Conservation (phyloP, 2,329 filamentous ascomycete genomes). For the Aspergillus pseudotamarii region DNA sequence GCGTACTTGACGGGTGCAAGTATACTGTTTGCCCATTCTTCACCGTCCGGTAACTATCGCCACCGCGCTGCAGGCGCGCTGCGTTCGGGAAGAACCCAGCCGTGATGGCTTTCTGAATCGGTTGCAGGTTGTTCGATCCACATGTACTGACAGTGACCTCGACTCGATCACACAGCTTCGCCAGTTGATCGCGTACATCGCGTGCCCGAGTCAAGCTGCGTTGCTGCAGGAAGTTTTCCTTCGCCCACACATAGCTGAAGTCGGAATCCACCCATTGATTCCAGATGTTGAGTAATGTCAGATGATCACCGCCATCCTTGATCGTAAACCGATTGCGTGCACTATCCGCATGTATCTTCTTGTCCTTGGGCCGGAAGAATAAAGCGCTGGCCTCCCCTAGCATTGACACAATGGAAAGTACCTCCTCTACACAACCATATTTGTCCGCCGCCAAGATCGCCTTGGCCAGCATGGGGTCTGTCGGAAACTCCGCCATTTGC, state of each 20-base stretch:
- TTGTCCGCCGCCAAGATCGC: conserved; percentile 85
- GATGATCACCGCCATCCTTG: conserved; percentile 86
- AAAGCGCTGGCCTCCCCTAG: conserved; percentile 83
- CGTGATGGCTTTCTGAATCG: conserved; percentile 85
- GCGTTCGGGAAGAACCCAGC: conserved; percentile 95
- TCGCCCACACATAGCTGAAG: conserved; percentile 83
- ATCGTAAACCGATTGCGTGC: conserved; percentile 86
- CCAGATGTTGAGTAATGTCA: conserved; percentile 89
- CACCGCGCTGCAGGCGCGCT: conserved; percentile 77
- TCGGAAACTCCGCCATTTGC: conserved; percentile 94
- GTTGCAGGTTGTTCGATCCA: conserved; percentile 70
- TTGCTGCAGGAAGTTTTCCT: conserved; percentile 93
- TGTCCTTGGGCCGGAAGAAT: conserved; percentile 95
- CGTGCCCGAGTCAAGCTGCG: conserved; percentile 84
- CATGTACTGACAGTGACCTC: conserved; percentile 73
- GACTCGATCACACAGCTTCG: conserved; percentile 88
- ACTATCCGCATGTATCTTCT: conserved; percentile 93
- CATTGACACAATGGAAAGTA: conserved; percentile 93
- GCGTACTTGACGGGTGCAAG: conserved; percentile 83
- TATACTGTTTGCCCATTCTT: conserved; percentile 88
- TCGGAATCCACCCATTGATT: conserved; percentile 94
- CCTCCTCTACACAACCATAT: conserved; percentile 90
- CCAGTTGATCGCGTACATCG: conserved; percentile 89
- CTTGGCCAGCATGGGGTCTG: conserved; percentile 88
- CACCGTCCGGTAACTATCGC: conserved; percentile 86